Evolutionary conservation across 306 rosid species (phyloP).

Genomic region (Lablab purpureus): DNA sequence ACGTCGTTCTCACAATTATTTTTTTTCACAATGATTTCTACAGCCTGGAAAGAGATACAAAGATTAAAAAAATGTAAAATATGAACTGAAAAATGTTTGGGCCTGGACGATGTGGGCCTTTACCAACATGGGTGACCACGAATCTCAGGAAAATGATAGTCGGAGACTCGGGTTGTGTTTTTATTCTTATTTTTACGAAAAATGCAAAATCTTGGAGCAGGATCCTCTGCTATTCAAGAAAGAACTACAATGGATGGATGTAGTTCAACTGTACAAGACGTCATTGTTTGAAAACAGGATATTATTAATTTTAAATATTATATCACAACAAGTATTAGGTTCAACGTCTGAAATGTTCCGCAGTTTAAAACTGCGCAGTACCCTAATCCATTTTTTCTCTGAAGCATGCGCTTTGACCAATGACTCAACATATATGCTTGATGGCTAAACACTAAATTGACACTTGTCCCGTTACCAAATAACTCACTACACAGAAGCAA

Average conservation of each 20-base stretch:
- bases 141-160: neutral
- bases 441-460: neutral
- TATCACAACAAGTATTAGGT: neutral
- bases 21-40: no score
- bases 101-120: constrained; percentile 20
- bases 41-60: no score
- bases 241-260: no score
- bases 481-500: neutral
- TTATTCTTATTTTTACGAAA: neutral
- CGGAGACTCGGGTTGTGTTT: neutral
- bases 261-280: neutral
- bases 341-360: neutral
- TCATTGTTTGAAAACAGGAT: constrained; percentile 4
- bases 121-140: neutral
- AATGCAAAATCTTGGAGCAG: neutral
- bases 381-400: constrained; percentile 10
- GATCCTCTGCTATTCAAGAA: neutral
- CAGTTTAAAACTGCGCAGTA: neutral
- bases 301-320: neutral
- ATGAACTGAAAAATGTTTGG: neutral
- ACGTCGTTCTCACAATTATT: neutral
- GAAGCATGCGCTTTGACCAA: neutral
- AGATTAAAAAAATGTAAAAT: no score
- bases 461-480: constrained; percentile 16
- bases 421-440: constrained; percentile 8